Conservation (phyloP, 805 yeast species). For the Starmera pachycereana region DNA sequence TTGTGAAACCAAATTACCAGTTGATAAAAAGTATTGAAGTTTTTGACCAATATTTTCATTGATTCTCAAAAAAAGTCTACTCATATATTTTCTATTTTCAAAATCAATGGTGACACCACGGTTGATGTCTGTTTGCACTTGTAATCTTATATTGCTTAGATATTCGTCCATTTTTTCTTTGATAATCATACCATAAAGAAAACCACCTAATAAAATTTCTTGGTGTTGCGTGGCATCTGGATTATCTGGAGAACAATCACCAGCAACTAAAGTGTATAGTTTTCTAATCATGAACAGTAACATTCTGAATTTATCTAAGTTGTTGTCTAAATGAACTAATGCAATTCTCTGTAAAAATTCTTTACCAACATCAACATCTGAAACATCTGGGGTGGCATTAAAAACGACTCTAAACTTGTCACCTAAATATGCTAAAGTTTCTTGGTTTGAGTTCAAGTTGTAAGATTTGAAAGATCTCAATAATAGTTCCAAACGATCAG, state of each 20-base stretch:
- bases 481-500: slow-evolving; percentile 93
- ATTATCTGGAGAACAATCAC: slow-evolving; percentile 93
- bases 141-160: slow-evolving; percentile 59
- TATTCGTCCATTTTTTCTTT: slow-evolving; percentile 96
- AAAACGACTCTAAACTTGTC: slow-evolving; percentile 92
- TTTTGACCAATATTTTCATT: slow-evolving; percentile 94
- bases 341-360: slow-evolving; percentile 78
- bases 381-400: slow-evolving; percentile 77
- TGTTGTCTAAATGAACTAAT: slow-evolving; percentile 71
- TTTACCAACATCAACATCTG: slow-evolving; percentile 86
- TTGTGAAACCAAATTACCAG: slow-evolving; percentile 95
- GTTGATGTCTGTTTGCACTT: slow-evolving; percentile 68
- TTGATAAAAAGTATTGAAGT: slow-evolving; percentile 86
- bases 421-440: slow-evolving; percentile 90
- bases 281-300: slow-evolving; percentile 92
- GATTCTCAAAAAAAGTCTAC: slow-evolving; percentile 64
- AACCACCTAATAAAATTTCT: slow-evolving; percentile 91
- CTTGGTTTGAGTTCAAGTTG: slow-evolving; percentile 67
- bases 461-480: slow-evolving; percentile 82
- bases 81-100: slow-evolving; percentile 73
- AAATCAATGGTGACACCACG: slow-evolving; percentile 79
- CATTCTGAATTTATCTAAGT: slow-evolving; percentile 77
- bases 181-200: slow-evolving; percentile 91
- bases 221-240: slow-evolving; percentile 99
- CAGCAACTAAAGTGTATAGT: slow-evolving; percentile 88